Percentiles rank a stretch among this genome's conserved stretches.
These are phyloP conservation scores for Phytophthora aleatoria DNA, from an alignment of 352 stramenopile genomes.

Conservation along the genomic window DNA sequence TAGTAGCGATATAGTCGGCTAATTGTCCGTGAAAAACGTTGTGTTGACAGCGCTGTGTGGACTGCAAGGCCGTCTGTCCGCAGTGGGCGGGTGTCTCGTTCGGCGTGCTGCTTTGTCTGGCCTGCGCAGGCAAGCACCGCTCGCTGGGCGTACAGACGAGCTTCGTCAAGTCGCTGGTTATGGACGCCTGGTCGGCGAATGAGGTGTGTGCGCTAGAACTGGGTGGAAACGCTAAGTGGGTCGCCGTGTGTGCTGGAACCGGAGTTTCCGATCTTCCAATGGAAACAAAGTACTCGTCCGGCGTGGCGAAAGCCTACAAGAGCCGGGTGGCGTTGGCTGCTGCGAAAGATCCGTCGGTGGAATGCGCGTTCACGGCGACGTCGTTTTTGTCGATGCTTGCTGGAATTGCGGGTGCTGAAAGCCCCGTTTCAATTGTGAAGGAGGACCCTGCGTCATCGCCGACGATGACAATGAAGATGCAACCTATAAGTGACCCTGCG, in stretches of 20 bases:
- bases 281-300: constrained; percentile 69
- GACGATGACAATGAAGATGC: constrained; percentile 9
- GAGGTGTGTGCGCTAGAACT: constrained; percentile 67
- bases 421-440: constrained; percentile 1
- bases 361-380: constrained; percentile 49
- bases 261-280: constrained; percentile 47
- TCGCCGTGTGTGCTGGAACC: constrained; percentile 65
- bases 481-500: constrained; percentile 5
- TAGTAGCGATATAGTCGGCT: background rate
- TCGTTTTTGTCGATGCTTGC: constrained; percentile 54
- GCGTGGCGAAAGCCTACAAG: constrained; percentile 67
- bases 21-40: background rate
- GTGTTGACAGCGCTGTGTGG: constrained; percentile 64
- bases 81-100: constrained; percentile 87
- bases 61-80: constrained; percentile 82
- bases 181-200: constrained; percentile 70
- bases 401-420: constrained; percentile 21
- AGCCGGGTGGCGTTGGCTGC: constrained; percentile 37
- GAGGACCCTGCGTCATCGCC: constrained; percentile 14
- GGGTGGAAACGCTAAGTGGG: constrained; percentile 84
- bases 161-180: constrained; percentile 85
- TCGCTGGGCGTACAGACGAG: constrained; percentile 80
- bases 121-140: constrained; percentile 77
- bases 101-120: constrained; percentile 80
- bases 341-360: constrained; percentile 22